Evolutionary conservation across 1,284 basidiomycete species (phyloP).

Genomic region (Trichosporon asahii): DNA sequence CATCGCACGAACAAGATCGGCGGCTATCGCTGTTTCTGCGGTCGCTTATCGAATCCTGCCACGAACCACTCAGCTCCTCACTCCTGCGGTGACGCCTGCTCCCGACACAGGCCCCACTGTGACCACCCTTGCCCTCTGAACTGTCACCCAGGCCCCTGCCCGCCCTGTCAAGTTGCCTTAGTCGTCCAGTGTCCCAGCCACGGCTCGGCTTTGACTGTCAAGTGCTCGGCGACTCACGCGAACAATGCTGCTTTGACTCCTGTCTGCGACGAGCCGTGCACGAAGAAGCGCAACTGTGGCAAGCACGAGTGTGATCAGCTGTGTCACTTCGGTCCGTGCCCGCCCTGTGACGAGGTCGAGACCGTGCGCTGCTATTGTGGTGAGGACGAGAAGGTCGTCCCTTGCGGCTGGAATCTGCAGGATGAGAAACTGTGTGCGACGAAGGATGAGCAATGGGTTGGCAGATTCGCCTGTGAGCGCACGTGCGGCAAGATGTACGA

Average conservation of each 20-base stretch:
- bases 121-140: slow-evolving; percentile 67
- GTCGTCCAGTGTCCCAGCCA: slow-evolving; percentile 66
- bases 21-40: slow-evolving; percentile 81
- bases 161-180: slow-evolving; percentile 61
- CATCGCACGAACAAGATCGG: slow-evolving; percentile 64
- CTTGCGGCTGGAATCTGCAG: slow-evolving; percentile 62
- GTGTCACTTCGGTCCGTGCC: slow-evolving; percentile 73
- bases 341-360: slow-evolving; percentile 61
- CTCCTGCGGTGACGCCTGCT: slow-evolving; percentile 73
- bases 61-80: slow-evolving; percentile 72
- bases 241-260: slow-evolving; percentile 52
- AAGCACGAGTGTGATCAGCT: slow-evolving; percentile 58
- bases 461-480: slow-evolving; percentile 64
- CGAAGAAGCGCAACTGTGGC: slow-evolving; percentile 61
- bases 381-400: slow-evolving; percentile 59
- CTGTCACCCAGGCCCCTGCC: slow-evolving; percentile 75
- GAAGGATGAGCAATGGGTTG: slow-evolving; percentile 59
- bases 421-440: slow-evolving; percentile 39
- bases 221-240: slow-evolving; percentile 58
- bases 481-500: slow-evolving; percentile 67
- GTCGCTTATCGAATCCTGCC: slow-evolving; percentile 66
- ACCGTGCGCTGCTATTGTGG: slow-evolving; percentile 72
- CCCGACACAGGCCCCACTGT: slow-evolving; percentile 60
- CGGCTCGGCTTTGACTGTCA: slow-evolving; percentile 60
- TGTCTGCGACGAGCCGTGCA: slow-evolving; percentile 68